Evolutionary conservation across 2,329 filamentous ascomycete species (phyloP).

Genomic region (Ciborinia camelliae): DNA sequence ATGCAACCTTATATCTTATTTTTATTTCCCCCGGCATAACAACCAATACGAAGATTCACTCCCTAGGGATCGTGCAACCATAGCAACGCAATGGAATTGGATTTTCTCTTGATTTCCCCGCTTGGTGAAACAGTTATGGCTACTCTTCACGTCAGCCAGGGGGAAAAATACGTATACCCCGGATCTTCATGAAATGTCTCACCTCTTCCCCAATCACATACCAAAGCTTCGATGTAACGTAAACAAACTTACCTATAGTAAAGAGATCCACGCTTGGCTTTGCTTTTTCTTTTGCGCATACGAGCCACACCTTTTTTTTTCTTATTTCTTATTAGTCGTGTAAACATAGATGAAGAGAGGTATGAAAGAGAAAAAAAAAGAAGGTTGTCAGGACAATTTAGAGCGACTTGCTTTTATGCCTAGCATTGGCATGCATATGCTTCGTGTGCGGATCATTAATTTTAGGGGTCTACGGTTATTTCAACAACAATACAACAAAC

Average conservation of each 20-base stretch:
- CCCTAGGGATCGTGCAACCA: not conserved
- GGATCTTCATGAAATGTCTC: slow-evolving; percentile 1
- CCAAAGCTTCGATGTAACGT: not conserved
- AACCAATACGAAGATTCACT: not conserved
- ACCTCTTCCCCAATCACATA: slow-evolving; percentile 11
- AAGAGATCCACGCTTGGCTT: not conserved
- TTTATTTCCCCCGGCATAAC: not conserved
- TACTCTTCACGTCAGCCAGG: not conserved
- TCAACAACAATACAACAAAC: too few species aligned
- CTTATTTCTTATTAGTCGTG: too few species aligned
- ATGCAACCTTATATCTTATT: not conserved
- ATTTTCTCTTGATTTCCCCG: not conserved
- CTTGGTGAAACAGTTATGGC: not conserved
- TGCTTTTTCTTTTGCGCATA: not conserved
- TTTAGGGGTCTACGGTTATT: too few species aligned
- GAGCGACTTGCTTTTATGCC: not conserved
- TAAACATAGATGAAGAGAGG: not conserved
- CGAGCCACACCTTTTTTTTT: not conserved
- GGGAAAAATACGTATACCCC: not conserved
- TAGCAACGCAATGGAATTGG: slow-evolving; percentile 8
- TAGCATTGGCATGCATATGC: slow-evolving; percentile 4
- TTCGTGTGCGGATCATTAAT: too few species aligned
- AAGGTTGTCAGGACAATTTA: not conserved
- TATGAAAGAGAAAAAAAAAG: not conserved
- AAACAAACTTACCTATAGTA: slow-evolving; percentile 7